Percentiles rank a stretch among this genome's conserved stretches.
phyloP scores from a whole-genome alignment of 768 basidiomycete genomes.

The Ramaria rubella region DNA sequence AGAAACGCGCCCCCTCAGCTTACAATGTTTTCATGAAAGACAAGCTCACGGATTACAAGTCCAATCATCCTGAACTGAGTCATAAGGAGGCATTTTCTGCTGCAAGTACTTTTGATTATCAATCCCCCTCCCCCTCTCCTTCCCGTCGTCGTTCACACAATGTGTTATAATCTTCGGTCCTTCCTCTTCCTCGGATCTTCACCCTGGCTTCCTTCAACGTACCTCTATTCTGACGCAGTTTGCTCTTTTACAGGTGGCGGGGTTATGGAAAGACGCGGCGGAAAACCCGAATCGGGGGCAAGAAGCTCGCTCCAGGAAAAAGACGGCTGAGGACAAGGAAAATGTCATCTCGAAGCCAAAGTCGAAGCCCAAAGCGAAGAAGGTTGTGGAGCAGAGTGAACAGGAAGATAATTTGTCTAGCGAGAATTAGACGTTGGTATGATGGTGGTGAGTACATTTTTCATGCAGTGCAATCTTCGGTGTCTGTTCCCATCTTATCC shows the following conservation, averaged over 20 bases:
- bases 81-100: conserved; percentile 49
- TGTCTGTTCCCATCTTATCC: too few relatives aligned
- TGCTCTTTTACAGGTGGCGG: conserved; percentile 41
- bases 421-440: too few relatives aligned
- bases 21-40: conserved; percentile 54
- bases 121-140: background rate
- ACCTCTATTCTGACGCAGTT: background rate
- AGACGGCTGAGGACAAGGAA: conserved; percentile 25
- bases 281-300: conserved; percentile 58
- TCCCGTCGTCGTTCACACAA: background rate
- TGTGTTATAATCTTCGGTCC: background rate
- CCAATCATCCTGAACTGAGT: conserved; percentile 41
- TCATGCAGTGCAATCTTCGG: too few relatives aligned
- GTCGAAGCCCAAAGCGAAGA: conserved; percentile 12
- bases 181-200: background rate
- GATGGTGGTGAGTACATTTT: too few relatives aligned
- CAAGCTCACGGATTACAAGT: conserved; percentile 53
- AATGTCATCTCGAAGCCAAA: conserved; percentile 42
- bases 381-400: conserved; percentile 4
- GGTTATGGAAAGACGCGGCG: conserved; percentile 49
- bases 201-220: background rate
- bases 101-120: conserved; percentile 22
- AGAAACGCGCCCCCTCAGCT: conserved; percentile 51
- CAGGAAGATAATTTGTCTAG: too few relatives aligned
- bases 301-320: conserved; percentile 14